phyloP scores from a whole-genome alignment of 2,329 filamentous ascomycete species.

The Coniochaeta sp. region DNA sequence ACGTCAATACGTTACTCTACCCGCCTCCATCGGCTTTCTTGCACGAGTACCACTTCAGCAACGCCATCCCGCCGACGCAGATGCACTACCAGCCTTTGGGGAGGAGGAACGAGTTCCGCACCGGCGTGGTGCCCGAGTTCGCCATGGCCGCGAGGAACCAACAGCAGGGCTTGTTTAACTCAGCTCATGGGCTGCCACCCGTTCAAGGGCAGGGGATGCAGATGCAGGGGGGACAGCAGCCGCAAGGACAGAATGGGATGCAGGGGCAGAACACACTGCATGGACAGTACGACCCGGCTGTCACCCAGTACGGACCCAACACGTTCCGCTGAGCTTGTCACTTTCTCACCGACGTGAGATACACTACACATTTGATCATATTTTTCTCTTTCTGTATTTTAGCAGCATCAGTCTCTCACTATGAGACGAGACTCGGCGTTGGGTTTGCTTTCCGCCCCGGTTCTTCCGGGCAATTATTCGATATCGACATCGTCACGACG shows the following conservation, averaged over 20 bases:
- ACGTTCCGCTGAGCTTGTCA: background rate
- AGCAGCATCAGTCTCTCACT: too few relatives aligned
- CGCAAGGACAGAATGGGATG: too few relatives aligned
- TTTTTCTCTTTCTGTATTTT: too few relatives aligned
- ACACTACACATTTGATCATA: too few relatives aligned
- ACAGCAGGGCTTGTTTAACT: background rate
- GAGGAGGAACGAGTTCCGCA: slow-evolving; percentile 59
- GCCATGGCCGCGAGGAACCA: slow-evolving; percentile 10
- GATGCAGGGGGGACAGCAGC: background rate
- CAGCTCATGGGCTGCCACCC: slow-evolving; percentile 6
- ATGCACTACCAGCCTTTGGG: slow-evolving; percentile 81
- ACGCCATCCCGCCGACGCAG: slow-evolving; percentile 51
- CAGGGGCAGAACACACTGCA: background rate
- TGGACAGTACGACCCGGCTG: background rate
- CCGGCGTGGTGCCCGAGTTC: slow-evolving; percentile 65
- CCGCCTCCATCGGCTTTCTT: slow-evolving; percentile 76
- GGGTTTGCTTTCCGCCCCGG: too few relatives aligned
- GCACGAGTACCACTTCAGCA: slow-evolving; percentile 59
- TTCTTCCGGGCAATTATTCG: too few relatives aligned
- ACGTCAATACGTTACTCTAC: slow-evolving; percentile 85
- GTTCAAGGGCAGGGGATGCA: slow-evolving; percentile 7
- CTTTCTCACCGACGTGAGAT: too few relatives aligned
- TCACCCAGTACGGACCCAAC: background rate
- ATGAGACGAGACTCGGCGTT: too few relatives aligned
- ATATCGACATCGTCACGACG: too few relatives aligned